A percentile compares a stretch with the other conserved stretches of the same genome.
phyloP scores from a whole-genome alignment of 345 rosid genomes.

The Euphorbia pulcherrima region DNA sequence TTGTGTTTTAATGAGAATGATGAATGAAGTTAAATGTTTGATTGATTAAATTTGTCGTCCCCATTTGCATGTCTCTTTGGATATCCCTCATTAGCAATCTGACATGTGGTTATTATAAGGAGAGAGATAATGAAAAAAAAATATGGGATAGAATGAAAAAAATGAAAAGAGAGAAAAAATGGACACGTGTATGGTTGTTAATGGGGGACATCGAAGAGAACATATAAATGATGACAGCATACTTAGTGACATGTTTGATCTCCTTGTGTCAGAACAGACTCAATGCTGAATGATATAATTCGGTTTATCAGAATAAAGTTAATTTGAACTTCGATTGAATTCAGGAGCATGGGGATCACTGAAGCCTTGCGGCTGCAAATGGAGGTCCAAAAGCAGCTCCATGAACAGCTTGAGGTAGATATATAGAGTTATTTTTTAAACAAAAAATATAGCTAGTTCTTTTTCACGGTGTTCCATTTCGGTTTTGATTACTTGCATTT shows the following conservation, averaged over 20 bases:
- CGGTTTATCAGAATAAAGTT: constrained; percentile 6
- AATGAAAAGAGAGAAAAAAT: too few species aligned
- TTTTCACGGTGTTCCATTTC: background rate
- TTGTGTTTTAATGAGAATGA: background rate
- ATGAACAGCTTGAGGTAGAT: constrained; percentile 91
- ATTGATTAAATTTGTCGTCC: too few species aligned
- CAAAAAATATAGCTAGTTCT: background rate
- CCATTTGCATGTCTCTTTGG: too few species aligned
- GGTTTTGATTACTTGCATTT: background rate
- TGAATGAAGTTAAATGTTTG: background rate
- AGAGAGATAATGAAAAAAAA: too few species aligned
- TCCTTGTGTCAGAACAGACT: too few species aligned
- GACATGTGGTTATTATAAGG: too few species aligned
- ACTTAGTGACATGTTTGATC: too few species aligned
- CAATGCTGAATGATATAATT: background rate
- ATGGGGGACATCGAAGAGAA: too few species aligned
- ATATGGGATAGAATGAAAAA: too few species aligned
- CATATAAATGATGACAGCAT: too few species aligned
- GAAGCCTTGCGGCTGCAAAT: constrained; percentile 87
- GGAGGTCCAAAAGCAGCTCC: constrained; percentile 92
- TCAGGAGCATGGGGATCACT: constrained; percentile 58
- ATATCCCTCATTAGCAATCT: too few species aligned
- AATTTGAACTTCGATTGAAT: constrained; percentile 2
- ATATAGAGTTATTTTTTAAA: background rate
- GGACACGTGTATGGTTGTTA: too few species aligned